Percentiles rank a stretch among this genome's conserved stretches.
Evolutionary conservation across 345 rosid species (phyloP).

Genomic region (Dipteronia dyeriana): DNA sequence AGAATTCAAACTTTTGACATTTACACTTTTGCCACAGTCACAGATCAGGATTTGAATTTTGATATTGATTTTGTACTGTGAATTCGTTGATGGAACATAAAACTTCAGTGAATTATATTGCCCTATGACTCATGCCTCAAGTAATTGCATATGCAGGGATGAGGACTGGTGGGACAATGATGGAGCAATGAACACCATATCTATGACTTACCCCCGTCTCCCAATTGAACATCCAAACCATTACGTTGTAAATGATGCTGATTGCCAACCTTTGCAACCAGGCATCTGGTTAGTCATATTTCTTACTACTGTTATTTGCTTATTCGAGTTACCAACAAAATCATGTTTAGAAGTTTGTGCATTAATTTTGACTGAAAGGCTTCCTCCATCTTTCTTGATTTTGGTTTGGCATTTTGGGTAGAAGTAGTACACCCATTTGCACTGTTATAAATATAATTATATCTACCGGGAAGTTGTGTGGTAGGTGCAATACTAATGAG

Average conservation of each 20-base stretch:
- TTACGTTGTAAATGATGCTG: slow-evolving; percentile 52
- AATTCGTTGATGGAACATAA: background rate
- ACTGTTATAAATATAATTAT: background rate
- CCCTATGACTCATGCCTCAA: background rate
- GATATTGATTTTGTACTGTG: background rate
- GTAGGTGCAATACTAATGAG: background rate
- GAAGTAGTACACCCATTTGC: background rate
- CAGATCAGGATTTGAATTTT: background rate
- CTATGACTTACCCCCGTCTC: slow-evolving; percentile 89
- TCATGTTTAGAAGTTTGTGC: background rate
- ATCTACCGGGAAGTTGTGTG: background rate
- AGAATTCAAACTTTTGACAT: background rate
- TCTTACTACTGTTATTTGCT: background rate
- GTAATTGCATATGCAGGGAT: slow-evolving; percentile 52
- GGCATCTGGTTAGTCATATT: slow-evolving; percentile 81
- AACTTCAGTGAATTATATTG: background rate
- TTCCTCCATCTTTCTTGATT: background rate
- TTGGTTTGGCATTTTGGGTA: background rate
- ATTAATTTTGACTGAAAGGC: background rate
- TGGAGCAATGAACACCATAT: slow-evolving; percentile 90
- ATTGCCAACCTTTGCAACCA: slow-evolving; percentile 66
- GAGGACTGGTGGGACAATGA: slow-evolving; percentile 98
- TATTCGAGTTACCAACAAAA: background rate
- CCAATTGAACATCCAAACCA: slow-evolving; percentile 73
- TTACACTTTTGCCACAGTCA: background rate